Evolutionary conservation across 371 early-diverging fungal species (phyloP).

Genomic region (Haplosporangium sp.): DNA sequence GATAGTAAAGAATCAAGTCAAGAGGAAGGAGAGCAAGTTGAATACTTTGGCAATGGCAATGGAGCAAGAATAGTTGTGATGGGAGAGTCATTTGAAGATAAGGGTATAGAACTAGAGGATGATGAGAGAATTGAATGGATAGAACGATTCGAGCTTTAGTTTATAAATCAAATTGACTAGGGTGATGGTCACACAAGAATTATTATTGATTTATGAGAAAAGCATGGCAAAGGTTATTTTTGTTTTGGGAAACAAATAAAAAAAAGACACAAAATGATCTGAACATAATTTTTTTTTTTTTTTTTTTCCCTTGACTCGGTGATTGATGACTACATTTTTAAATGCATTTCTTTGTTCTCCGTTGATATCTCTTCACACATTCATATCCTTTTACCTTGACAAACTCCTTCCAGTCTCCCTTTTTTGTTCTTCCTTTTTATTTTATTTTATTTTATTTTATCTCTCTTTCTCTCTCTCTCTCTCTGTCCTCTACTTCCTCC

Average conservation of each 20-base stretch:
- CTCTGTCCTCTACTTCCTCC: constrained; percentile 2
- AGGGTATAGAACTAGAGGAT: constrained; percentile 11
- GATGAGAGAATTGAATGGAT: constrained; percentile 19
- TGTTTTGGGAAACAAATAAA: no score
- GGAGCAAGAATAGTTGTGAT: neutral
- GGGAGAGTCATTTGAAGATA: neutral
- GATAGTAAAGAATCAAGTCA: neutral
- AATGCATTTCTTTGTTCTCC: no score
- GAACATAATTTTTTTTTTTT: no score
- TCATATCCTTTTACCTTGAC: no score
- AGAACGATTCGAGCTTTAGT: neutral
- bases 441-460: neutral
- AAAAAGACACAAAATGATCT: no score
- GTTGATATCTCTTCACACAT: no score
- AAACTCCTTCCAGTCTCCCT: neutral
- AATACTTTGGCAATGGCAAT: neutral
- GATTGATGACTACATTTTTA: no score
- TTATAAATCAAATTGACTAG: neutral
- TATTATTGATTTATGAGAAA: neutral
- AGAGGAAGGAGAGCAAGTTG: neutral
- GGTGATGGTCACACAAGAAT: no score
- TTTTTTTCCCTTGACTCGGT: no score
- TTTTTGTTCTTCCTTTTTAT: neutral
- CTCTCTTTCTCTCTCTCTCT: neutral
- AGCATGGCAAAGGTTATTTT: no score